Evolutionary conservation across 305 asterid genomes (phyloP).

Genomic region (Stenogyne calaminthoides): DNA sequence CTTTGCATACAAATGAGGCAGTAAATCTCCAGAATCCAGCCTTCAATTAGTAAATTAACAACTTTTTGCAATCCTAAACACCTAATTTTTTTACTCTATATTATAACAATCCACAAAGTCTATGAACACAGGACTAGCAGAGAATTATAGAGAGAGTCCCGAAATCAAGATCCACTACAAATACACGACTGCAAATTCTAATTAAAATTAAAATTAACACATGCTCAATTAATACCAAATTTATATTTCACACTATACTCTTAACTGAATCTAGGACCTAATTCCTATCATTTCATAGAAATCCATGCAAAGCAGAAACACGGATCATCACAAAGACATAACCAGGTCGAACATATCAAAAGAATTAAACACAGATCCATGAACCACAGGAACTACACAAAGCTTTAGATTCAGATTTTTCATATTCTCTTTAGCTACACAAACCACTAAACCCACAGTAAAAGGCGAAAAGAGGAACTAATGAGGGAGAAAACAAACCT

Average conservation of each 20-base stretch:
- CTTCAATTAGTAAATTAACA: not conserved
- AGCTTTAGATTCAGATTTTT: not conserved
- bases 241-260: not conserved
- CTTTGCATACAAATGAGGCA: not conserved
- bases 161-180: not conserved
- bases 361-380: conserved; percentile 24
- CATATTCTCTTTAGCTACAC: not conserved
- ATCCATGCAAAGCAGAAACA: conserved; percentile 32
- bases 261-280: not conserved
- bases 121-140: not conserved
- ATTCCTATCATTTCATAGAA: not conserved
- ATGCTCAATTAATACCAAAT: not conserved
- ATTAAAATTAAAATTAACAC: not conserved
- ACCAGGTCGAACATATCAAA: conserved; percentile 8
- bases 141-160: not conserved
- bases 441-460: not conserved
- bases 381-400: not conserved
- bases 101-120: not conserved
- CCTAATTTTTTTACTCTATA: not conserved
- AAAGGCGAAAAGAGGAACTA: not conserved
- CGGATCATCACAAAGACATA: not conserved
- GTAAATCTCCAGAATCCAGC: not conserved
- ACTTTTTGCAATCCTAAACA: not conserved
- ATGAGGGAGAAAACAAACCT: not conserved
- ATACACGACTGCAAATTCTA: not conserved